A percentile compares a stretch with the other conserved stretches of the same genome.
These are phyloP conservation scores for Limnanthes douglasii DNA, from an alignment of 345 rosid genomes.

Conservation along the genomic window DNA sequence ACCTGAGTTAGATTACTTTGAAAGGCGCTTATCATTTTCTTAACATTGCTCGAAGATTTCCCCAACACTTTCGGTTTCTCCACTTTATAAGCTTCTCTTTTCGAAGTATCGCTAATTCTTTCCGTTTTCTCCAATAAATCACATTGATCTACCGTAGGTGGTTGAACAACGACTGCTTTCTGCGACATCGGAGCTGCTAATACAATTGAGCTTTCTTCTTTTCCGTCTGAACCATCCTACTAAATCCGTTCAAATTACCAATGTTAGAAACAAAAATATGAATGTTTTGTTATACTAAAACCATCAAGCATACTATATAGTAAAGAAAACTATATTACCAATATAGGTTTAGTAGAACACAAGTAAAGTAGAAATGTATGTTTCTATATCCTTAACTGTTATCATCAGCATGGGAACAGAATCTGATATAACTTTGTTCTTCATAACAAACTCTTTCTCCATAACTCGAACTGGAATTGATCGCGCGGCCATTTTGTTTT, in stretches of 20 bases:
- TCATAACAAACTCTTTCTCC: constrained; percentile 11
- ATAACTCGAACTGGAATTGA: constrained; percentile 3
- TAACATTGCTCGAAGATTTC: constrained; percentile 42
- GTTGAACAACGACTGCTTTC: constrained; percentile 5
- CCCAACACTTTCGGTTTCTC: constrained; percentile 13
- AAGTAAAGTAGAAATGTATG: not conserved
- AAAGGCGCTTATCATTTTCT: constrained; percentile 64
- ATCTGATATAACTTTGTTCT: constrained; percentile 8
- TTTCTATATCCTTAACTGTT: constrained; percentile 27
- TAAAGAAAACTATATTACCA: constrained; percentile 13
- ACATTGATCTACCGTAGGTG: constrained; percentile 6
- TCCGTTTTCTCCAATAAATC: constrained; percentile 7
- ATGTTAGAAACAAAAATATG: constrained; percentile 15
- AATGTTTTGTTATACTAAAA: constrained; percentile 4
- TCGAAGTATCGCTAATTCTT: constrained; percentile 3
- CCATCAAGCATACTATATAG: not conserved
- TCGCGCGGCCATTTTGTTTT: constrained; percentile 9
- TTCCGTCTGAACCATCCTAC: constrained; percentile 29
- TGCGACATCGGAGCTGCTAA: constrained; percentile 10
- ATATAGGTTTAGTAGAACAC: constrained; percentile 1
- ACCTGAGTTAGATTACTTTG: constrained; percentile 63
- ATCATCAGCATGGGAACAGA: constrained; percentile 10
- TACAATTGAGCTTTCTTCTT: constrained; percentile 9
- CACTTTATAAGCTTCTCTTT: constrained; percentile 8
- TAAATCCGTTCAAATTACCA: constrained; percentile 17